These are phyloP conservation scores for Globisporangium middletonii DNA, from an alignment of 352 stramenopile genomes.

Conservation along the genomic window DNA sequence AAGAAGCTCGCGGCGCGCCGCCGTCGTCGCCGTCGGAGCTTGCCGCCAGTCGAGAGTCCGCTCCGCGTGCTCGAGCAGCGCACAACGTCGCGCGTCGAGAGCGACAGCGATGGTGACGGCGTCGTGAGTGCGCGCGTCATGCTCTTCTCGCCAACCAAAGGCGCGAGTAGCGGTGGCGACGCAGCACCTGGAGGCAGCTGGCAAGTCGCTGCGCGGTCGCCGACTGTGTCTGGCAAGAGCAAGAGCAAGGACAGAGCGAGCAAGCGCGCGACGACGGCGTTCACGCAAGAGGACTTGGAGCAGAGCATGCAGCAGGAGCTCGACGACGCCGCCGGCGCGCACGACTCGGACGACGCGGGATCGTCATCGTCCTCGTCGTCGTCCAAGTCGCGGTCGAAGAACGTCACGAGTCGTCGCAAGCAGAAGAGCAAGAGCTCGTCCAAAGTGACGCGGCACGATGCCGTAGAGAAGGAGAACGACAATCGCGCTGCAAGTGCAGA, in stretches of 20 bases:
- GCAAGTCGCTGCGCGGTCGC: constrained; percentile 57
- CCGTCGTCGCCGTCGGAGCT: constrained; percentile 33
- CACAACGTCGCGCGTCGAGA: constrained; percentile 10
- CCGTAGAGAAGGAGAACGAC: constrained; percentile 12
- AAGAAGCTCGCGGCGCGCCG: constrained; percentile 19
- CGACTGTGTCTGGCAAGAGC: constrained; percentile 26
- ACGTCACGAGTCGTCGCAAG: constrained; percentile 13
- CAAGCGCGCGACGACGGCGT: constrained; percentile 3
- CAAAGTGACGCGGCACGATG: too few relatives aligned
- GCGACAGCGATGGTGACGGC: constrained; percentile 18
- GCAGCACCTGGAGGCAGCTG: constrained; percentile 15
- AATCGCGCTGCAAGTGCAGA: not conserved
- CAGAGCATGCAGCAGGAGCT: constrained; percentile 60
- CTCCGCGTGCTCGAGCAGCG: constrained; percentile 27
- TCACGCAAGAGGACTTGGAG: constrained; percentile 56
- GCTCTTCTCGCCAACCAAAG: constrained; percentile 53
- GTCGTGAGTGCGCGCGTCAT: constrained; percentile 3
- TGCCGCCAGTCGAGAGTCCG: constrained; percentile 41
- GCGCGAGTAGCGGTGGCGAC: constrained; percentile 9
- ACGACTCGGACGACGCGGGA: constrained; percentile 4
- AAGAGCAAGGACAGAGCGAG: not conserved
- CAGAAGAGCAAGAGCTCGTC: constrained; percentile 6
- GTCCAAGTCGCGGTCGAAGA: constrained; percentile 12
- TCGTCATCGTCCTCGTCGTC: constrained; percentile 3
- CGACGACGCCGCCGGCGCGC: constrained; percentile 19